phyloP scores from a whole-genome alignment of 352 stramenopile species.

The Phytophthora constricta region DNA sequence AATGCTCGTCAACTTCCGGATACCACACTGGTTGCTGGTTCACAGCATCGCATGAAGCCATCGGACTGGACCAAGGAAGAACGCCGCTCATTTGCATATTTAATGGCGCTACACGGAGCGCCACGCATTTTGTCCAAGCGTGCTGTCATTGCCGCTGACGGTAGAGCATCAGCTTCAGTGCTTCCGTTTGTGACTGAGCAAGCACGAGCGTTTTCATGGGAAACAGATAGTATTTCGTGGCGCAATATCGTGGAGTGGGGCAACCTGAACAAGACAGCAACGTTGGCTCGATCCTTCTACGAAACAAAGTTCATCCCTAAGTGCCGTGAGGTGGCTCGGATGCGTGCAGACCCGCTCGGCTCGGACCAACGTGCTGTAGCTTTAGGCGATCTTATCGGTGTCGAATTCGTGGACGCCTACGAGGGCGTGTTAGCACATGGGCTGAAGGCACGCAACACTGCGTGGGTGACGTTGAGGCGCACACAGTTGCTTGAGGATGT shows the following conservation, averaged over 20 bases:
- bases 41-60: slow-evolving; percentile 71
- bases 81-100: slow-evolving; percentile 78
- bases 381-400: slow-evolving; percentile 78
- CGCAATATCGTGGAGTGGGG: slow-evolving; percentile 85
- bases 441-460: slow-evolving; percentile 85
- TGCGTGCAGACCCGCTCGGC: slow-evolving; percentile 81
- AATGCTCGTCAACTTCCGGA: slow-evolving; percentile 78
- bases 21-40: slow-evolving; percentile 27
- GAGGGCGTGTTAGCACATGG: slow-evolving; percentile 85
- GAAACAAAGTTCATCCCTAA: slow-evolving; percentile 78
- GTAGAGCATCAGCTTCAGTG: slow-evolving; percentile 33
- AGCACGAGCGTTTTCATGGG: slow-evolving; percentile 67
- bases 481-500: slow-evolving; percentile 79
- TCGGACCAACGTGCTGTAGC: slow-evolving; percentile 79
- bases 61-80: slow-evolving; percentile 90
- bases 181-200: slow-evolving; percentile 41
- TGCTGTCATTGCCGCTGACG: slow-evolving; percentile 38
- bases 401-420: slow-evolving; percentile 88
- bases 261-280: slow-evolving; percentile 82
- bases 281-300: slow-evolving; percentile 66
- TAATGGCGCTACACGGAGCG: slow-evolving; percentile 77
- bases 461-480: slow-evolving; percentile 82
- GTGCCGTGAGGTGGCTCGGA: slow-evolving; percentile 77
- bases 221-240: slow-evolving; percentile 85
- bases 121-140: slow-evolving; percentile 81